Conservation (phyloP, 2,329 filamentous ascomycete species). For the Salinomyces thailandicus region DNA sequence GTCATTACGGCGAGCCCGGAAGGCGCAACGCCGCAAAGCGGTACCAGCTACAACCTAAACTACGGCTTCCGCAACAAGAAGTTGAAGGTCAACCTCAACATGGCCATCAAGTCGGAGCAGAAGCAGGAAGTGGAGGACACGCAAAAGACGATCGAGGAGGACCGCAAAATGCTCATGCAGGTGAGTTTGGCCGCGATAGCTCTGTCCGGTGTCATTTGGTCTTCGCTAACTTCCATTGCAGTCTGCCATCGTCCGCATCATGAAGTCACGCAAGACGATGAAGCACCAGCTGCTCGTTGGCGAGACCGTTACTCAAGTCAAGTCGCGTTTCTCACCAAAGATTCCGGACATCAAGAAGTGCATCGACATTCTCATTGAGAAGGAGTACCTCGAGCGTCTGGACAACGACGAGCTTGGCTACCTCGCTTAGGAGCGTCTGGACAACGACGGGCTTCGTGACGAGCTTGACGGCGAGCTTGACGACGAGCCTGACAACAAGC, state of each 20-base stretch:
- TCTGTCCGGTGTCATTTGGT: too few relatives aligned
- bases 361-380: constrained; percentile 96
- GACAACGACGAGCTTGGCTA: constrained; percentile 93
- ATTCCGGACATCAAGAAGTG: constrained; percentile 98
- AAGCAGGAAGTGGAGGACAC: constrained; percentile 96
- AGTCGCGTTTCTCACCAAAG: constrained; percentile 83
- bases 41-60: constrained; percentile 75
- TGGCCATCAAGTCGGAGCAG: constrained; percentile 86
- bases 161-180: constrained; percentile 91
- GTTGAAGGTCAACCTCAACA: constrained; percentile 91
- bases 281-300: constrained; percentile 91
- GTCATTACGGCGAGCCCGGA: constrained; percentile 65
- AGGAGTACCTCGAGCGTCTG: constrained; percentile 93
- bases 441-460: too few relatives aligned
- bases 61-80: constrained; percentile 98
- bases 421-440: constrained; percentile 76
- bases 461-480: too few relatives aligned
- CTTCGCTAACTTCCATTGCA: too few relatives aligned
- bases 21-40: constrained; percentile 63
- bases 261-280: constrained; percentile 99
- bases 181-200: constrained; percentile 49
- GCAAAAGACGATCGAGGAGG: constrained; percentile 98
- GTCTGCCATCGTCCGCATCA: constrained; percentile 98
- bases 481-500: too few relatives aligned
- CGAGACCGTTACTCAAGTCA: constrained; percentile 93